These are phyloP conservation scores for Prunella vulgaris DNA, from an alignment of 257 asterid genomes.

Conservation along the genomic window DNA sequence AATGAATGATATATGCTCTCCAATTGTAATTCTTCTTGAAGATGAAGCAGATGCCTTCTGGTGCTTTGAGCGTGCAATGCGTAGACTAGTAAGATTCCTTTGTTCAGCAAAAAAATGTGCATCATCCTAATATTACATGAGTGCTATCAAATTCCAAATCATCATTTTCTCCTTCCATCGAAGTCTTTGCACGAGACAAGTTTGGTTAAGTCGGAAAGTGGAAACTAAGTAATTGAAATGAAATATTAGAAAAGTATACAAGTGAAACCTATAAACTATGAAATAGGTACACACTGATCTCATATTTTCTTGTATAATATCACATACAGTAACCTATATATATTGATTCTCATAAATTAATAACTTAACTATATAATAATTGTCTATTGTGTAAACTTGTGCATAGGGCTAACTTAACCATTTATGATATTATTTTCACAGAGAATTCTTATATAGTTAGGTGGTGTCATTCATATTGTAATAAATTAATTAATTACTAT, in stretches of 20 bases:
- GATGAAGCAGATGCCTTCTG: conserved; percentile 97
- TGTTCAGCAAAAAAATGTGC: conserved; percentile 4
- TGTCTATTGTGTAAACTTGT: neutral
- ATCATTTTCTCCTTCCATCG: neutral
- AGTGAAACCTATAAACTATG: neutral
- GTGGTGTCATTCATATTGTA: neutral
- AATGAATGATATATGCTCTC: conserved; percentile 98
- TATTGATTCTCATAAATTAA: neutral
- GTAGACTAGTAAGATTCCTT: conserved; percentile 63
- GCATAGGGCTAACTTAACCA: neutral
- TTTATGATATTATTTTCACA: neutral
- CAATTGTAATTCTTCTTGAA: conserved; percentile 78
- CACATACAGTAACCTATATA: neutral
- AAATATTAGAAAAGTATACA: neutral
- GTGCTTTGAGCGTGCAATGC: conserved; percentile 98
- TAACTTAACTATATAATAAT: neutral
- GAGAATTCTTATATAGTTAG: neutral
- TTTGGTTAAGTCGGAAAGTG: neutral
- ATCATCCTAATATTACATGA: neutral
- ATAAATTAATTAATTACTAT: neutral
- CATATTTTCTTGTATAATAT: neutral
- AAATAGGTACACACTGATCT: neutral
- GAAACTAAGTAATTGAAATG: neutral
- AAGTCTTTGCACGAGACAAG: neutral
- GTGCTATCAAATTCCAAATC: neutral